Evolutionary conservation across 2,329 filamentous ascomycete genomes (phyloP).

Genomic region (Neocucurbitaria cava): DNA sequence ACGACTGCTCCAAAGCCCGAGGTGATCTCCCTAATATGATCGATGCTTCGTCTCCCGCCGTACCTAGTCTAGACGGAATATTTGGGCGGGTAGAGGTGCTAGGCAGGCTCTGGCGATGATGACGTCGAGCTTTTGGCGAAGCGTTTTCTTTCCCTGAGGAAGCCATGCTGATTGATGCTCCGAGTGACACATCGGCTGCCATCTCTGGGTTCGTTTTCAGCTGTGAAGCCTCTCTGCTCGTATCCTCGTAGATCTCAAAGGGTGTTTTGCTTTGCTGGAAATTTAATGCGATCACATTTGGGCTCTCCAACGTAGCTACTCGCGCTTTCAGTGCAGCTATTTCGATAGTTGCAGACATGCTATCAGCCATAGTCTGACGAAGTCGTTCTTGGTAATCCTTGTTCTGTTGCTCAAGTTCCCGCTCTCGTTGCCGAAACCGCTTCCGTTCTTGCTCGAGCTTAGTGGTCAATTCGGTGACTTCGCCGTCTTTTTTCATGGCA

Average conservation of each 20-base stretch:
- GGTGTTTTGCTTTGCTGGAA: conserved; percentile 22
- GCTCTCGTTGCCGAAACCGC: conserved; percentile 70
- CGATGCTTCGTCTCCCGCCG: conserved; percentile 26
- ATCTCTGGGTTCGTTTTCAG: conserved; percentile 15
- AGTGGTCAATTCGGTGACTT: conserved; percentile 70
- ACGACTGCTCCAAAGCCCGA: conserved; percentile 4
- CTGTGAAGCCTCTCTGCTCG: conserved; percentile 25
- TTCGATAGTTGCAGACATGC: conserved; percentile 39
- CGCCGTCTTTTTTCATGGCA: conserved; percentile 77
- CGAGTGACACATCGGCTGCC: conserved; percentile 19
- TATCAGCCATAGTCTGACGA: conserved; percentile 43
- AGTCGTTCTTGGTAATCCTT: conserved; percentile 51
- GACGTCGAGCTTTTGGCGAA: conserved; percentile 30
- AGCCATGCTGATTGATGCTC: conserved; percentile 22
- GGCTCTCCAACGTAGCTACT: conserved; percentile 38
- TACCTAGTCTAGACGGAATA: conserved; percentile 20
- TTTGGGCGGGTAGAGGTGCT: conserved; percentile 19
- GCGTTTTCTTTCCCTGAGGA: conserved; percentile 41
- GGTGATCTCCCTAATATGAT: conserved; percentile 31
- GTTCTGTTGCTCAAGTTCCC: conserved; percentile 67
- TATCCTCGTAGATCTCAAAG: conserved; percentile 44
- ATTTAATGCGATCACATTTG: conserved; percentile 21
- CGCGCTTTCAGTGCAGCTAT: conserved; percentile 43
- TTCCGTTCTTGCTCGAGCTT: conserved; percentile 73
- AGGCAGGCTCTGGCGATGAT: conserved; percentile 33